Base-by-base conservation (phyloP, 2,329 filamentous ascomycete genomes). In the Penicillium glabrum region DNA sequence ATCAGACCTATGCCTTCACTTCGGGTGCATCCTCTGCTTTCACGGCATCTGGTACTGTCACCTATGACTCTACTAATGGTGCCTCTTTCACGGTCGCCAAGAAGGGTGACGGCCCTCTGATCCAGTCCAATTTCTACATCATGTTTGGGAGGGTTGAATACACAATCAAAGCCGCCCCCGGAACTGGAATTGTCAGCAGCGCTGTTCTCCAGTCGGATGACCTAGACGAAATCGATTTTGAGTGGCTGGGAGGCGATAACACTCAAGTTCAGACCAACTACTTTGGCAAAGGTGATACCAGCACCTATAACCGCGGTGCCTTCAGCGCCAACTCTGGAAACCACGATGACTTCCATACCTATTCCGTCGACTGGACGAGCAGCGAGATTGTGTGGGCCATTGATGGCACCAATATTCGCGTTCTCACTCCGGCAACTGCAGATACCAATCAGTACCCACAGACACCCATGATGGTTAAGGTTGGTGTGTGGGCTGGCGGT, bases 61-160 rank as follows among this genome's bases (percentile, higher is more conserved):
- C 86, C 1, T 98, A 96, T 78, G 84, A 67, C 56, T 52, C 82
- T 71, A 80, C 81, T 55, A 84, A 93, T 71, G 95, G 95, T 57
- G 93, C 84, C 26, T 85, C 84, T 16, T 96, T 99, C 73, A 92
- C 90, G 26, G 88, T 99, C 51, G 77, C 85, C 51, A 79, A 87
- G 69, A 82, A 87, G 50, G 93, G 93, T 56, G 91, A 99, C 71
- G 85, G 91, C 3, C 95, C 95, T 0, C 89, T 93, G 73, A 85
- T 99, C 59, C 83, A 84, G 62, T 96, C 92, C 59, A 86, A 95
- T 68, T 98, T 96, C 85, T 98, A 97, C 82, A 96, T 99, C 79
- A 98, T 99, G 95, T 99, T 97, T 73, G 95, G 95, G 64, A 89
- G 88, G 61, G 90, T 97, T 70, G 89, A 96, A 63, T 85, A 93